Base-by-base conservation (phyloP, 345 rosid genomes). In the Camelina laxa region DNA sequence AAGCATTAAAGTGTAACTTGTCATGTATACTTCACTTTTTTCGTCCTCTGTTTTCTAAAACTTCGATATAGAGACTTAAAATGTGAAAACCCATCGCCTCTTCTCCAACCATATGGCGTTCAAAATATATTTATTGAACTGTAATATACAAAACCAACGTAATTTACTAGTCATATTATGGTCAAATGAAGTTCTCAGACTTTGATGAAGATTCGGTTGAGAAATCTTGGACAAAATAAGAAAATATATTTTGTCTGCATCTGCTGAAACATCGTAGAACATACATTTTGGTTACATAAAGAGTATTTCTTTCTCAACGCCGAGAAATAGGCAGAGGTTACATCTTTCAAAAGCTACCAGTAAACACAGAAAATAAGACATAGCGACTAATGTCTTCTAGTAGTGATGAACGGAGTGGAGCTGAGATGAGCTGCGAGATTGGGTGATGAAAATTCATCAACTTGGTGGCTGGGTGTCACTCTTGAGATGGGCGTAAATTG, bases 371-470 rank as follows among this genome's bases (percentile, higher is more conserved):
- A 65, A 56, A 70, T 13, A 65, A 57, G 67, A 64, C 72, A 70
- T 39, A 19, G 62, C 55, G 27, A 38, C 74, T 83, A 83, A 24
- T 69, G 72, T 70, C 82, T 88, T 67, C 83, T 68, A 22, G 56
- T 71, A 17, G 86, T 82, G 30, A 89, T 76, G 62, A 90, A 84
- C 35, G 93, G 93, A 50, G 90, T 85, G 39, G 90, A 76, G 73
- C 64, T 84, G 54, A 87, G 83, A 67, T 85, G 88, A 17, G 87
- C 82, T 24, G 74, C 75, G 39, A 72, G 54, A 31, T 74, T 67
- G n/a, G 85, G 82, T 62, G 91, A 86, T 74, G 80, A 64, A 48
- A 67, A 35, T 75, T 63, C 80, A 59, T 80, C 88, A 56, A 62
- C 80, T 77, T 73, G 81, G 31, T 75, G 80, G 39, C 65, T 60